Evolutionary conservation across 768 basidiomycete genomes (phyloP).

Genomic region (Tulasnella sp.): DNA sequence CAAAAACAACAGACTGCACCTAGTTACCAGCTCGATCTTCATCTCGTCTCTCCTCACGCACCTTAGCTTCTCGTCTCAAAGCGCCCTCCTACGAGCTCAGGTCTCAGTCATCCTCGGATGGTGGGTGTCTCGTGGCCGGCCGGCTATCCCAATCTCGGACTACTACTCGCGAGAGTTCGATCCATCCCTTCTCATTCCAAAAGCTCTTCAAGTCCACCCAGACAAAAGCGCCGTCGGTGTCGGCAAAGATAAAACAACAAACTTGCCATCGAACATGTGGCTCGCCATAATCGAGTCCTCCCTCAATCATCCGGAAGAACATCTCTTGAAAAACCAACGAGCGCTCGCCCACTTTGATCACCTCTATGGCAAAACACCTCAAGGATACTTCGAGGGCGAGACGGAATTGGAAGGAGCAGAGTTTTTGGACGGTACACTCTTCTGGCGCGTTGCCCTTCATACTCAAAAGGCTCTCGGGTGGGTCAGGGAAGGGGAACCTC

Average conservation of each 20-base stretch:
- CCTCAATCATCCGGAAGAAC: conserved; percentile 18
- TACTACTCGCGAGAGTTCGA: neutral
- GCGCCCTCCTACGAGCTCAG: conserved; percentile 9
- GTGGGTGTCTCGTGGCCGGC: conserved; percentile 16
- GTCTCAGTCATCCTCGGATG: neutral
- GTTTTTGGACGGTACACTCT: conserved; percentile 53
- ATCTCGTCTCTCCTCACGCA: conserved; percentile 4
- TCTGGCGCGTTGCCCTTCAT: conserved; percentile 49
- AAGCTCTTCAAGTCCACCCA: neutral
- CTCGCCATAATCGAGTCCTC: conserved; percentile 6
- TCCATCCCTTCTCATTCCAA: neutral
- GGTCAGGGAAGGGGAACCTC: conserved; percentile 35
- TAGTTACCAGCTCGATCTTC: conserved; percentile 15
- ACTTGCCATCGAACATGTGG: conserved; percentile 3
- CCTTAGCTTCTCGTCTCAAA: conserved; percentile 4
- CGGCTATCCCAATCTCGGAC: neutral
- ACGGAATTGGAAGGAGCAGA: conserved; percentile 41
- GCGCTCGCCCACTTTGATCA: conserved; percentile 4
- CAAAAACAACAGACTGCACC: conserved; percentile 11
- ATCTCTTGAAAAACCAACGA: conserved; percentile 17
- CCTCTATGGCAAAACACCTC: conserved; percentile 5
- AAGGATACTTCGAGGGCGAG: conserved; percentile 27
- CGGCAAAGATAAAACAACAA: neutral
- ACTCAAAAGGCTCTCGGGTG: conserved; percentile 40
- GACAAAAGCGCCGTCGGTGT: neutral